Percentiles rank a stretch among this genome's conserved stretches.
phyloP scores from a whole-genome alignment of 306 rosid genomes.

The Quercus cerris region DNA sequence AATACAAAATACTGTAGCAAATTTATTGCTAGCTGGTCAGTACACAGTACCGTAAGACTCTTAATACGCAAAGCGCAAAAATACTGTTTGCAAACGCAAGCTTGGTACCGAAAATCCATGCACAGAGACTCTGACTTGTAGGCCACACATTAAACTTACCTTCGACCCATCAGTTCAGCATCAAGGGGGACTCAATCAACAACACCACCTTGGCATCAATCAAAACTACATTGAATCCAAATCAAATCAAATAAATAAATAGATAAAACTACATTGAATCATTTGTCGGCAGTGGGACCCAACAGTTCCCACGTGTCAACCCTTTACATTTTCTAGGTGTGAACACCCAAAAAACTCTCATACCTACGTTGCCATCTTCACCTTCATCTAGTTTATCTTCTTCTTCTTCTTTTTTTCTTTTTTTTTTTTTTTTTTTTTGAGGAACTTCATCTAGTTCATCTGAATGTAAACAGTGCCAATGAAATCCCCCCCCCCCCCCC shows the following conservation, averaged over 20 bases:
- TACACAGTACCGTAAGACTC: no score
- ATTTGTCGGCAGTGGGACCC: constrained; percentile 12
- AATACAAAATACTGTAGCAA: accelerated
- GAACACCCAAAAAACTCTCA: not conserved
- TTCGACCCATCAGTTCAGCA: not conserved
- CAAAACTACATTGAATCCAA: constrained; percentile 6
- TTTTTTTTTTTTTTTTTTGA: no score
- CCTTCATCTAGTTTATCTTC: not conserved
- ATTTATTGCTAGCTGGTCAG: no score
- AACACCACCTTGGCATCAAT: not conserved
- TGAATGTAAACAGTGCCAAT: not conserved
- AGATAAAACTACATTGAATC: constrained; percentile 6
- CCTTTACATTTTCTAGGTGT: not conserved
- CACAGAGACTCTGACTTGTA: not conserved
- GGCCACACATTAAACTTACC: not conserved
- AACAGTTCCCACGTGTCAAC: not conserved
- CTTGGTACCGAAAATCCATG: no score
- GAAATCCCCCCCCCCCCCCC: no score
- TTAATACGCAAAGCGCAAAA: no score
- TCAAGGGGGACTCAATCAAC: not conserved
- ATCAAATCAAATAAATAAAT: no score
- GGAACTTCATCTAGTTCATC: no score
- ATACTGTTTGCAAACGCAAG: no score
- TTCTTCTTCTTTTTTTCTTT: no score
- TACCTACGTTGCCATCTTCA: not conserved